Conservation (phyloP, 2,329 filamentous ascomycete genomes). For the Xylariaceae sp. region DNA sequence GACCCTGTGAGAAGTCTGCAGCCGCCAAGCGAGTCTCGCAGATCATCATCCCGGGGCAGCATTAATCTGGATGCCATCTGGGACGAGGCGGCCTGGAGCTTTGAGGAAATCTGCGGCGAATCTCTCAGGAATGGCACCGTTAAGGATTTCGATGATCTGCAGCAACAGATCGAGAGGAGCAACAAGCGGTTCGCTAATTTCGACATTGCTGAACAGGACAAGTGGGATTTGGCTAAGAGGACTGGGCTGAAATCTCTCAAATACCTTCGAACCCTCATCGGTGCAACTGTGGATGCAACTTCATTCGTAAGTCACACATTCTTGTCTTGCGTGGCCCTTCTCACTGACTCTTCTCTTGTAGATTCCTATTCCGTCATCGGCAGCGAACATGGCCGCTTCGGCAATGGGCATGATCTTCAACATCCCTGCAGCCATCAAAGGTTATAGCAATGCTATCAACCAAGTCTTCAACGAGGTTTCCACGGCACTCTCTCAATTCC, state of each 20-base stretch:
- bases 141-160: conserved; percentile 22
- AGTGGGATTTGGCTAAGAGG: conserved; percentile 23
- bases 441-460: conserved; percentile 21
- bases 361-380: conserved; percentile 20
- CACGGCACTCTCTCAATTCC: conserved; percentile 23
- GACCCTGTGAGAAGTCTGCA: too few relatives aligned
- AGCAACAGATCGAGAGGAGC: conserved; percentile 16
- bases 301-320: conserved; percentile 15
- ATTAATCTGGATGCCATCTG: conserved; percentile 15
- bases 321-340: neutral
- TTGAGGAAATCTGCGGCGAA: conserved; percentile 21
- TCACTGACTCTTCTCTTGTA: conserved; percentile 6
- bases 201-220: conserved; percentile 8
- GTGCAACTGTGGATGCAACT: conserved; percentile 21
- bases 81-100: conserved; percentile 14
- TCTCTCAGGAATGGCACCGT: conserved; percentile 21
- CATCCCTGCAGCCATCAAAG: conserved; percentile 21
- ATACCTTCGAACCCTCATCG: conserved; percentile 23
- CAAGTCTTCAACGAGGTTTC: conserved; percentile 21
- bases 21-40: too few relatives aligned
- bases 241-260: conserved; percentile 23
- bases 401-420: conserved; percentile 24
- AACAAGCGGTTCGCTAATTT: conserved; percentile 8
- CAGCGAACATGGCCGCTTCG: conserved; percentile 14
- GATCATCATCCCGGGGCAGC: too few relatives aligned